Conservation (phyloP, 1,284 basidiomycete genomes). For the Leccinum ponderosum region DNA sequence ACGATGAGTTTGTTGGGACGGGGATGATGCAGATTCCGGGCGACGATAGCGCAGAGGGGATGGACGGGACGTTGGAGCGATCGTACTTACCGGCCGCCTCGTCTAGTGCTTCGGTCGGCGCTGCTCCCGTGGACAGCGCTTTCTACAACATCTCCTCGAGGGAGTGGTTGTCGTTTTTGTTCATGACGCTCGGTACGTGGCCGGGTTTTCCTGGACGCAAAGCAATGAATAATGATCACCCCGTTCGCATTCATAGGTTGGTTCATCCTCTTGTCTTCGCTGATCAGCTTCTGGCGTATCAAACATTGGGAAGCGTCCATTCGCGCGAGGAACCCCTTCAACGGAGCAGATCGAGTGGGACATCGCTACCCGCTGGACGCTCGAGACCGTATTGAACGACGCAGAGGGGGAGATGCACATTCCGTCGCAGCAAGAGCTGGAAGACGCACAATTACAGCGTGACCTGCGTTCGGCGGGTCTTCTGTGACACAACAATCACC, state of each 20-base stretch:
- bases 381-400: conserved; percentile 45
- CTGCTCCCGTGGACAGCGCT: conserved; percentile 11
- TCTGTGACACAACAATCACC: conserved; percentile 32
- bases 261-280: conserved; percentile 82
- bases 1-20: conserved; percentile 24
- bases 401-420: conserved; percentile 26
- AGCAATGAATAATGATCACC: background rate
- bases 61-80: conserved; percentile 9
- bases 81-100: conserved; percentile 16
- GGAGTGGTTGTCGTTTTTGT: conserved; percentile 87
- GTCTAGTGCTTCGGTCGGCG: conserved; percentile 4
- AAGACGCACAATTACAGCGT: conserved; percentile 49
- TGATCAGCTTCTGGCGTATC: conserved; percentile 82
- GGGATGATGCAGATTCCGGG: conserved; percentile 7
- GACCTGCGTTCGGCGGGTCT: conserved; percentile 58
- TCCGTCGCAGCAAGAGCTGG: conserved; percentile 34
- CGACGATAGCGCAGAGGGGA: conserved; percentile 7
- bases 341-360: conserved; percentile 50
- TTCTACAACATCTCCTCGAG: conserved; percentile 41
- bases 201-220: background rate
- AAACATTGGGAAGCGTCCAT: conserved; percentile 78
- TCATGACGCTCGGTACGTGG: conserved; percentile 80
- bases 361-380: conserved; percentile 44
- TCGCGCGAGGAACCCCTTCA: conserved; percentile 39
- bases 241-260: conserved; percentile 54